These are phyloP conservation scores for Aspergillus fructus DNA, from an alignment of 2,329 filamentous ascomycete genomes.

Conservation along the genomic window DNA sequence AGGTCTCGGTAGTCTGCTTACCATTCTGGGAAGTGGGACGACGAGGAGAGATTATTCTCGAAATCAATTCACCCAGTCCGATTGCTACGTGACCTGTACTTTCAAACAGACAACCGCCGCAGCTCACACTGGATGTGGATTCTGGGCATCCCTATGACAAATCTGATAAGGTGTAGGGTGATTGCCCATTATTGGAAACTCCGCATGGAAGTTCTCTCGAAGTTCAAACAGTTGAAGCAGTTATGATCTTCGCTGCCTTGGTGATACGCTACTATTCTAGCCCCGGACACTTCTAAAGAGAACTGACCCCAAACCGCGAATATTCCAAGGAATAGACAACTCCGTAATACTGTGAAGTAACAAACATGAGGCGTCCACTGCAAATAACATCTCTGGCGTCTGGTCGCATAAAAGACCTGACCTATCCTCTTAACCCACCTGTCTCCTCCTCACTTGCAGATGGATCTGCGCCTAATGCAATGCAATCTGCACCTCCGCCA, in stretches of 20 bases:
- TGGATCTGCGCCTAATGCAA: slow-evolving; percentile 15
- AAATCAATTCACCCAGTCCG: not conserved
- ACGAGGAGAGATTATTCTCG: not conserved
- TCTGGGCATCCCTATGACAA: slow-evolving; percentile 6
- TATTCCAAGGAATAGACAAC: not conserved
- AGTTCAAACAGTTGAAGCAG: too few species aligned
- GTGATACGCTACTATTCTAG: too few species aligned
- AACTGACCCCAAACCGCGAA: not conserved
- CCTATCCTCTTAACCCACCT: not conserved
- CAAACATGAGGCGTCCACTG: not conserved
- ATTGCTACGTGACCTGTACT: not conserved
- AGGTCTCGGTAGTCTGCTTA: not conserved
- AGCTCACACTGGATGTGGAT: not conserved
- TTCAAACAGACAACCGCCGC: not conserved
- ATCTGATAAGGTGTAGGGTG: not conserved
- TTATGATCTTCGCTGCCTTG: too few species aligned
- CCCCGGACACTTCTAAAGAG: not conserved
- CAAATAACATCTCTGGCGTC: not conserved
- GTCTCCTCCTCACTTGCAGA: slow-evolving; percentile 8
- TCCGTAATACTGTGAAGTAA: not conserved
- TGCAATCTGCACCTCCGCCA: slow-evolving; percentile 9
- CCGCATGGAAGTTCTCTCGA: too few species aligned
- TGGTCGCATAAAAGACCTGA: not conserved
- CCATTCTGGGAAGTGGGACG: not conserved
- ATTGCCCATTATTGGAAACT: too few species aligned